Conservation (phyloP, 2,329 filamentous ascomycete genomes). For the Ophiocordyceps robertsii region DNA sequence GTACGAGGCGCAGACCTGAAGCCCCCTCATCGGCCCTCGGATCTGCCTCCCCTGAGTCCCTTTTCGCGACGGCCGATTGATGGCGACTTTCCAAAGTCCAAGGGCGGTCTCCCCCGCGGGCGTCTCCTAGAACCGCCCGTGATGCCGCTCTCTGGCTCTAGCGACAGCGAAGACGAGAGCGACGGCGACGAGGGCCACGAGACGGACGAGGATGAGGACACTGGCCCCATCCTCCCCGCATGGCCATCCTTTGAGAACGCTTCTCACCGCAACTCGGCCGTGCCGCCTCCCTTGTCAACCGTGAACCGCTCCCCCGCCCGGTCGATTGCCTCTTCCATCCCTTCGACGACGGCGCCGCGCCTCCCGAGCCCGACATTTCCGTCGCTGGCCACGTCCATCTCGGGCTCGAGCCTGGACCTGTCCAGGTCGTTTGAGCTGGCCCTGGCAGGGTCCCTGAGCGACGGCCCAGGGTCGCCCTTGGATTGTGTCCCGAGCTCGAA, state of each 20-base stretch:
- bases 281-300: conserved; percentile 20
- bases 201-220: neutral
- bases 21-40: conserved; percentile 3
- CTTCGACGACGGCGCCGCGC: conserved; percentile 16
- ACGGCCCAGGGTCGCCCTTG: neutral
- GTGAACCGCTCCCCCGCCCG: conserved; percentile 2
- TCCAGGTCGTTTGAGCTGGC: conserved; percentile 17
- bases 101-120: conserved; percentile 21
- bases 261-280: conserved; percentile 18
- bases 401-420: conserved; percentile 17
- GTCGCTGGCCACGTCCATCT: conserved; percentile 20
- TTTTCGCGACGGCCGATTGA: conserved; percentile 14
- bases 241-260: conserved; percentile 12
- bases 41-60: conserved; percentile 11
- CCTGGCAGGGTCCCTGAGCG: conserved; percentile 6
- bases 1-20: conserved; percentile 1
- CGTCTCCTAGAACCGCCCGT: conserved; percentile 11
- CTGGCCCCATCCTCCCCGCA: neutral
- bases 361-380: conserved; percentile 22
- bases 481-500: too few species aligned
- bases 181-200: neutral
- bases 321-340: conserved; percentile 10
- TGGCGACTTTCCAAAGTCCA: conserved; percentile 19
- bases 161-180: neutral
- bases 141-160: neutral